Base-by-base conservation (phyloP, 2,329 filamentous ascomycete genomes). In the Colletotrichum limetticola region DNA sequence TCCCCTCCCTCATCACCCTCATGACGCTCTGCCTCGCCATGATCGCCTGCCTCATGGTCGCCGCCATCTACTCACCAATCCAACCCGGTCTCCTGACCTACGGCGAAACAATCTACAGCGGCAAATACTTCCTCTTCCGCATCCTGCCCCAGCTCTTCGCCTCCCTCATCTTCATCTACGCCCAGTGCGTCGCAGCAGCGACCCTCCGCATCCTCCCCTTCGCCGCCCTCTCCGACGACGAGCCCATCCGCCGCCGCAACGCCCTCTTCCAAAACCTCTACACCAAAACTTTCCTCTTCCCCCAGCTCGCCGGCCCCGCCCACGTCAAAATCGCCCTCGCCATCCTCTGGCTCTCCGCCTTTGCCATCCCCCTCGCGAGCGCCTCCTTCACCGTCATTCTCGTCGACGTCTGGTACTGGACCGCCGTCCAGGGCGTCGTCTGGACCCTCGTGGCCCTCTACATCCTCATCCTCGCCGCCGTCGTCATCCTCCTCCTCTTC, bases 121-220 rank as follows among this genome's bases (percentile, higher is more conserved):
- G 87, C 9, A 88, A 91, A 75, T 98, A 97, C 82, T 98, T 98
- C 80, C 82, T 97, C 59, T 97, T 97, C 81, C 90, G 95, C 74
- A 94, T 97, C 75, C 84, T 98, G 1, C 95, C 96, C 2, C 94
- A 95, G 69, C 84, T 97, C 0, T 79, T 97, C 16, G 94, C 92
- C 0, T 91, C 91, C 24, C 76, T 92, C 14, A 83, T 97, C 46
- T 86, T 97, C 58, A 81, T 98, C 7, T 97, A 94, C 86, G 88
- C 94, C 1, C 92, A 97, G 77, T 90, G 91, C 76, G 86, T 98
- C 52, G 89, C 95, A 76, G 87, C 89, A 1, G 91, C 95, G 3
- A 88, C 95, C n/a, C 91, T 93, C 75, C 91, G 96, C 71, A 89
- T 94, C 14, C 85, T 93, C 52, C 95, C 95, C 0, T 97, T 97